phyloP scores from a whole-genome alignment of 2,329 filamentous ascomycete genomes.

The Passalora sequoiae region DNA sequence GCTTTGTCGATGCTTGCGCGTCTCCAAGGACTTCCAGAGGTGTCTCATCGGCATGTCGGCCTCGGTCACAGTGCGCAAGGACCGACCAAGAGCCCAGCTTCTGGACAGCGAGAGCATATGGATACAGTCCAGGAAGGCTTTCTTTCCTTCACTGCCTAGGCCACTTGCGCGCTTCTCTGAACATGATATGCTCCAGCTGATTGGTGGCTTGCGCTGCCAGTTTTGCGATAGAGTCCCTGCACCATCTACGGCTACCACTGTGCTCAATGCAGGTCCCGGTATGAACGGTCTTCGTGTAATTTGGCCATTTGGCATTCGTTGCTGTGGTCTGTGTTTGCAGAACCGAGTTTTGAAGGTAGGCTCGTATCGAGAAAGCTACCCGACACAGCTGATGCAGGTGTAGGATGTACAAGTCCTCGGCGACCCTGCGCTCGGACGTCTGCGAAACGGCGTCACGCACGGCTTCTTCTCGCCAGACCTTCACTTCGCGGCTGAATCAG shows the following conservation, averaged over 20 bases:
- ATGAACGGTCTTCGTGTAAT: conserved; percentile 56
- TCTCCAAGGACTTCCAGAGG: conserved; percentile 28
- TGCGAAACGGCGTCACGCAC: conserved; percentile 66
- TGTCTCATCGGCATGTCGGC: conserved; percentile 24
- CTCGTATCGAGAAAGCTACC: conserved; percentile 5
- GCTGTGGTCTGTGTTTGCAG: conserved; percentile 63
- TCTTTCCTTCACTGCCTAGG: conserved; percentile 62
- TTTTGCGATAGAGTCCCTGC: conserved; percentile 53
- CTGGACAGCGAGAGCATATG: conserved; percentile 63
- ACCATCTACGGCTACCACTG: conserved; percentile 32
- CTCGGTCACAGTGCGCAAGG: conserved; percentile 15
- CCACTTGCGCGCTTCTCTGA: conserved; percentile 63
- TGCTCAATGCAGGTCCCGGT: conserved; percentile 59
- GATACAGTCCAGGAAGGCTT: conserved; percentile 61
- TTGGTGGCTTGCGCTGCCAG: conserved; percentile 60
- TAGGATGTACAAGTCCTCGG: conserved; percentile 68
- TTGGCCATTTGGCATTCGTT: conserved; percentile 65
- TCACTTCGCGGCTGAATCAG: conserved; percentile 55
- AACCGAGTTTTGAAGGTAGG: conserved; percentile 61
- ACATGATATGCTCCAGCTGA: conserved; percentile 70
- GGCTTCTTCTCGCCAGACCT: conserved; percentile 56
- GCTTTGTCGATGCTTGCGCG: conserved; percentile 31
- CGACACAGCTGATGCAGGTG: conserved; percentile 6
- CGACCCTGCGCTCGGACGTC: conserved; percentile 52
- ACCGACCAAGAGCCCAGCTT: conserved; percentile 11